These are phyloP conservation scores for Penicillium simplicissimum DNA, from an alignment of 495 filamentous ascomycete species.

Conservation along the genomic window DNA sequence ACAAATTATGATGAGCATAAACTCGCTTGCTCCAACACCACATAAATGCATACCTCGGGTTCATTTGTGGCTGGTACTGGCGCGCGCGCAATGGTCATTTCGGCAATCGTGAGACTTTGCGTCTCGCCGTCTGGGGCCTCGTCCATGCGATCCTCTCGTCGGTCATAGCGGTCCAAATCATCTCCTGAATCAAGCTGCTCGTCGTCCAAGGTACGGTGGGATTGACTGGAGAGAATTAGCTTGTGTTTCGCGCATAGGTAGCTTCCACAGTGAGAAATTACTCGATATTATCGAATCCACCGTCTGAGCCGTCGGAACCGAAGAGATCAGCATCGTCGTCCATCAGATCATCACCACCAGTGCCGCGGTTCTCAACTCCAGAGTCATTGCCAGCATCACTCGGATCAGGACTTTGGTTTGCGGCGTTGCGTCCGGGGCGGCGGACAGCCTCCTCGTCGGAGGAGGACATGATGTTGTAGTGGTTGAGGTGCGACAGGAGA, in stretches of 20 bases:
- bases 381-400: constrained; percentile 32
- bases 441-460: constrained; percentile 48
- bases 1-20: neutral
- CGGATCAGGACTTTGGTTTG: constrained; percentile 33
- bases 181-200: constrained; percentile 80
- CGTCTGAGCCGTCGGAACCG: constrained; percentile 53
- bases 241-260: constrained; percentile 29
- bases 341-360: constrained; percentile 44
- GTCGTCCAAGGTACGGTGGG: constrained; percentile 63
- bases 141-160: constrained; percentile 47
- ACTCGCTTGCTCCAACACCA: neutral
- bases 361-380: constrained; percentile 24
- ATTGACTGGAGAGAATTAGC: constrained; percentile 39
- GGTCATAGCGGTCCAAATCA: constrained; percentile 61
- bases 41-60: constrained; percentile 49
- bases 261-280: constrained; percentile 29
- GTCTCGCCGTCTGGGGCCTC: constrained; percentile 46
- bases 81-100: constrained; percentile 61
- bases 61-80: constrained; percentile 71
- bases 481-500: neutral
- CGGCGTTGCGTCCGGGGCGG: constrained; percentile 38
- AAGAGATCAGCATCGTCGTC: constrained; percentile 65
- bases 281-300: constrained; percentile 41
- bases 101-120: constrained; percentile 56
- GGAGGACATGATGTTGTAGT: constrained; percentile 37